phyloP scores from a whole-genome alignment of 805 yeast species.

The Wickerhamomyces ciferrii region DNA sequence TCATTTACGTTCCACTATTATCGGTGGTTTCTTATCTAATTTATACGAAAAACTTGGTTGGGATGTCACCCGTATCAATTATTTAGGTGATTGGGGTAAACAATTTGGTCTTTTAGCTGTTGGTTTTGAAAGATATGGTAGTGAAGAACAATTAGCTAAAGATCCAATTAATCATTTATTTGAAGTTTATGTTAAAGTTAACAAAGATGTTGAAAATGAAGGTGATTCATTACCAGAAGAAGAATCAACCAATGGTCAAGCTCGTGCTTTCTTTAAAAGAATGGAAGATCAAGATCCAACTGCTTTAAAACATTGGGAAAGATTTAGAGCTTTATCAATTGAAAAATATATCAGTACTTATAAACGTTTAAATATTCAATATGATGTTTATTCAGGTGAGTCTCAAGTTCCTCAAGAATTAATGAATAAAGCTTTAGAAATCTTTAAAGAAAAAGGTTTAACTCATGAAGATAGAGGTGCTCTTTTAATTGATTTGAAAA shows the following conservation, averaged over 20 bases:
- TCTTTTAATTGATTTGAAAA: conserved; percentile 74
- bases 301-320: conserved; percentile 75
- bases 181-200: conserved; percentile 86
- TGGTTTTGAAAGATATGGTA: conserved; percentile 84
- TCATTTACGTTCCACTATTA: conserved; percentile 94
- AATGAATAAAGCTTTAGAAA: conserved; percentile 61
- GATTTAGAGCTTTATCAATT: conserved; percentile 88
- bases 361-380: conserved; percentile 84
- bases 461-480: conserved; percentile 91
- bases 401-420: conserved; percentile 79
- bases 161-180: conserved; percentile 95
- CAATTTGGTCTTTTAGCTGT: conserved; percentile 96
- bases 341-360: conserved; percentile 82
- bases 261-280: conserved; percentile 78
- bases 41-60: conserved; percentile 88
- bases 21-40: conserved; percentile 92
- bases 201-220: conserved; percentile 61
- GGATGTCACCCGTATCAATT: conserved; percentile 89
- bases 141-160: conserved; percentile 56
- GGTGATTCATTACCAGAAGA: conserved; percentile 43
- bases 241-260: conserved; percentile 67
- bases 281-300: conserved; percentile 93
- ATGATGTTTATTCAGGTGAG: conserved; percentile 91
- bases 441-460: conserved; percentile 62
- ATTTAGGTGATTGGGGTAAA: conserved; percentile 99